These are phyloP conservation scores for Podaxis sp. DNA, from an alignment of 768 basidiomycete species.

Conservation along the genomic window DNA sequence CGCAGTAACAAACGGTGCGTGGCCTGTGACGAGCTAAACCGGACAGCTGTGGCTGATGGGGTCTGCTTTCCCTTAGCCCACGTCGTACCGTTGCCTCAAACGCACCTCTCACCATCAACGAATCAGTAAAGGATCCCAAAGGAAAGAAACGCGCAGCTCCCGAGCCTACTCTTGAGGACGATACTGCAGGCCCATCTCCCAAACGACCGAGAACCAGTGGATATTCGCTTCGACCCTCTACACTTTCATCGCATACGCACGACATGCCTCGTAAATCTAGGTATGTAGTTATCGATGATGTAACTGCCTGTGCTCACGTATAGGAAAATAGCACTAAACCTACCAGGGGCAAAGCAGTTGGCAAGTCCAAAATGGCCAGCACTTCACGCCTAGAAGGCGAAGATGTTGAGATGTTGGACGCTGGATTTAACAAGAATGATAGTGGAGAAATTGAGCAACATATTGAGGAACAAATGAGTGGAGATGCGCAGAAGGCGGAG, in stretches of 20 bases:
- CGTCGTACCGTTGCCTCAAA: constrained; percentile 49
- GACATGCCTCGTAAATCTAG: constrained; percentile 79
- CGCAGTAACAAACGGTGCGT: constrained; percentile 65
- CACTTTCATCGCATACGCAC: constrained; percentile 36
- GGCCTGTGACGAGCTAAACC: constrained; percentile 25
- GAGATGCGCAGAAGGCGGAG: constrained; percentile 31
- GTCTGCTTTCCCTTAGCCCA: constrained; percentile 39
- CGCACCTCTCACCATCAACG: constrained; percentile 65
- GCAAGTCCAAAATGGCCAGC: constrained; percentile 61
- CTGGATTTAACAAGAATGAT: constrained; percentile 47
- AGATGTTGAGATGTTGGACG: constrained; percentile 76
- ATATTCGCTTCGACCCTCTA: constrained; percentile 68
- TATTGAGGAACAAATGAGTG: constrained; percentile 39
- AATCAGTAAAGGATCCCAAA: constrained; percentile 72
- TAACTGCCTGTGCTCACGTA: constrained; percentile 14
- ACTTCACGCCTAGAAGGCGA: constrained; percentile 67
- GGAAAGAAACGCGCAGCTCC: constrained; percentile 92
- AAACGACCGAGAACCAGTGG: constrained; percentile 63
- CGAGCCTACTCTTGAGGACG: constrained; percentile 69
- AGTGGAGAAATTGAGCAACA: constrained; percentile 47
- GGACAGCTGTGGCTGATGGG: constrained; percentile 20
- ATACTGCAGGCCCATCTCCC: constrained; percentile 45
- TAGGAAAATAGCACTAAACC: constrained; percentile 32
- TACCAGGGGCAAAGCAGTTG: constrained; percentile 60
- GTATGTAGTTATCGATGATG: constrained; percentile 32